Percentiles rank a stretch among this genome's conserved stretches.
phyloP scores from a whole-genome alignment of 1,284 basidiomycete species.

The Pseudozyma sp. region DNA sequence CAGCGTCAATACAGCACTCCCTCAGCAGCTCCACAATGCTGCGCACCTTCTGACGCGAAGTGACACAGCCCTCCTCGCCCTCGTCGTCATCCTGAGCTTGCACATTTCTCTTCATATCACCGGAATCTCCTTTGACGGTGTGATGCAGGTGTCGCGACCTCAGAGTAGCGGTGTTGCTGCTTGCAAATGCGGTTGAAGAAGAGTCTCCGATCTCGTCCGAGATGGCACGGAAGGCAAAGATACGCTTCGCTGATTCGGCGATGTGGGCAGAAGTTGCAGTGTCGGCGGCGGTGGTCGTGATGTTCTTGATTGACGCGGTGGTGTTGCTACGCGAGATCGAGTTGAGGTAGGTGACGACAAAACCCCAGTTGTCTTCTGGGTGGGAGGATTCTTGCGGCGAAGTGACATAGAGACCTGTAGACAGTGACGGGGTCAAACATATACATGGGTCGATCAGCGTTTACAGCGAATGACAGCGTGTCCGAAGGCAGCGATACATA shows the following conservation, averaged over 20 bases:
- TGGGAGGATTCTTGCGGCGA: slow-evolving; percentile 58
- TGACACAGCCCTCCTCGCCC: slow-evolving; percentile 13
- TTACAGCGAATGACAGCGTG: not conserved
- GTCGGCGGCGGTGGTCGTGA: slow-evolving; percentile 27
- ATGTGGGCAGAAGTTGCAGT: not conserved
- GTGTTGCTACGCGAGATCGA: slow-evolving; percentile 45
- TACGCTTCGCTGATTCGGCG: slow-evolving; percentile 15
- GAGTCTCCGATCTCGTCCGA: slow-evolving; percentile 50
- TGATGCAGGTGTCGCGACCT: slow-evolving; percentile 37
- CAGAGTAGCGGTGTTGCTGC: not conserved
- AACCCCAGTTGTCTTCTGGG: slow-evolving; percentile 63
- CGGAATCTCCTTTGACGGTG: slow-evolving; percentile 15
- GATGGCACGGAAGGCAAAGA: slow-evolving; percentile 60
- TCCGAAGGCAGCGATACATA: not conserved
- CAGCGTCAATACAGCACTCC: slow-evolving; percentile 73
- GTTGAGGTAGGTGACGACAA: slow-evolving; percentile 54
- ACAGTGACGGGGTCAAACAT: not conserved
- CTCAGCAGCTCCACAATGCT: slow-evolving; percentile 82
- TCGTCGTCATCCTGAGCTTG: slow-evolving; percentile 13
- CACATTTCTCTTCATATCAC: not conserved
- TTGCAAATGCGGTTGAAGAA: not conserved
- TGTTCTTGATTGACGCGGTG: slow-evolving; percentile 51
- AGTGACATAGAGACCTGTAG: slow-evolving; percentile 48
- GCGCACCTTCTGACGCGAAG: slow-evolving; percentile 79
- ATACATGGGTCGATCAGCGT: too few species aligned